Conservation (phyloP, 768 basidiomycete genomes). For the Psilocybe azurescens region DNA sequence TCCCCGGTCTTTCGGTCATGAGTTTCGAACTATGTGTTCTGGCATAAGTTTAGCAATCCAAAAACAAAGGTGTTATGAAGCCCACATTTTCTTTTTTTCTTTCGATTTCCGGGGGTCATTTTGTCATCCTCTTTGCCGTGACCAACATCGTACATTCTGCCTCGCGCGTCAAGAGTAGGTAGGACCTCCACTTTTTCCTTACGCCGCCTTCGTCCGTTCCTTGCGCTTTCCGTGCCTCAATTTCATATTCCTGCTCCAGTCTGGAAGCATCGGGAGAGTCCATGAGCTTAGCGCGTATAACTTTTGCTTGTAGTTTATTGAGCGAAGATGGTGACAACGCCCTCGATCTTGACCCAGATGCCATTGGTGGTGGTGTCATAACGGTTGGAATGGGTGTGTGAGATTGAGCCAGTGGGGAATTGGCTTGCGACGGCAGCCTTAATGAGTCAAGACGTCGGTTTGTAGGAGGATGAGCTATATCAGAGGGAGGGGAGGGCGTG, state of each 20-base stretch:
- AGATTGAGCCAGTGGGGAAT: conserved; percentile 62
- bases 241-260: conserved; percentile 88
- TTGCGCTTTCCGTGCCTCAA: conserved; percentile 57
- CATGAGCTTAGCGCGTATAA: conserved; percentile 90
- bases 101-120: conserved; percentile 68
- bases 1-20: conserved; percentile 92
- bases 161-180: conserved; percentile 86
- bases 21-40: conserved; percentile 70
- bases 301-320: conserved; percentile 92
- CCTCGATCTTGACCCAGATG: conserved; percentile 40
- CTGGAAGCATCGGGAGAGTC: conserved; percentile 74
- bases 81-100: conserved; percentile 78
- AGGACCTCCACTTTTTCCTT: conserved; percentile 77
- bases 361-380: conserved; percentile 69
- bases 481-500: conserved; percentile 63
- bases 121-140: conserved; percentile 66
- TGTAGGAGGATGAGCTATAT: conserved; percentile 34
- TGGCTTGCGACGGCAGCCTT: conserved; percentile 61
- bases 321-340: conserved; percentile 78
- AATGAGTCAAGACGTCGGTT: conserved; percentile 67
- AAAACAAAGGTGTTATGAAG: conserved; percentile 25
- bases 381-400: conserved; percentile 92
- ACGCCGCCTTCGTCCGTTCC: conserved; percentile 48
- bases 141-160: conserved; percentile 91
- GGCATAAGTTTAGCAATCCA: background rate